These are phyloP conservation scores for Syncephalastrum contaminatum DNA, from an alignment of 371 early-diverging fungal species.

Conservation along the genomic window DNA sequence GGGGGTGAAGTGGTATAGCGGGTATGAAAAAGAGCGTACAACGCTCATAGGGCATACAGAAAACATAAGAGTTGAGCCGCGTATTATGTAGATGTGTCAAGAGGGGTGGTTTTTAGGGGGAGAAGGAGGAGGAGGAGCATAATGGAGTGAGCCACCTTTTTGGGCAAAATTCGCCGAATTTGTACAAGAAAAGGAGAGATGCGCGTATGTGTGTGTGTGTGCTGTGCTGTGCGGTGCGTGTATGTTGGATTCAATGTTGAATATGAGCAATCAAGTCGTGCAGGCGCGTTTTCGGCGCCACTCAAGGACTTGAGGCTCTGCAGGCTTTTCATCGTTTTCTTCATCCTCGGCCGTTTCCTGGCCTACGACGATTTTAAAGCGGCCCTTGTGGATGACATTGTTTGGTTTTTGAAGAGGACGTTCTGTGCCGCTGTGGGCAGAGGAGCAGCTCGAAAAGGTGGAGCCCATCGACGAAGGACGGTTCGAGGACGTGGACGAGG, in stretches of 20 bases:
- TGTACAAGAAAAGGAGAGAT: slow-evolving; percentile 7
- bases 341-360: slow-evolving; percentile 23
- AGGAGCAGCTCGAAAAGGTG: slow-evolving; percentile 1
- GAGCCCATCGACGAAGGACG: not conserved
- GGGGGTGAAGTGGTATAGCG: no score
- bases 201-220: not conserved
- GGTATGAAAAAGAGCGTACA: slow-evolving; percentile 9
- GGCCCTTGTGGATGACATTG: slow-evolving; percentile 30
- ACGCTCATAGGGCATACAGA: slow-evolving; percentile 9
- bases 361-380: slow-evolving; percentile 23
- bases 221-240: no score
- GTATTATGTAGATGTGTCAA: no score
- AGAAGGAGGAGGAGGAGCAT: slow-evolving; percentile 1
- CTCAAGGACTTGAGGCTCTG: slow-evolving; percentile 28
- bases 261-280: slow-evolving; percentile 9
- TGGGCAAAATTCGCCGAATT: slow-evolving; percentile 13
- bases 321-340: slow-evolving; percentile 21
- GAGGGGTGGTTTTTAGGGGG: no score
- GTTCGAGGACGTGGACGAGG: slow-evolving; percentile 10
- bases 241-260: no score
- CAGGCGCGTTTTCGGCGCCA: slow-evolving; percentile 47
- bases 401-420: slow-evolving; percentile 9
- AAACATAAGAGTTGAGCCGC: not conserved
- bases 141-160: slow-evolving; percentile 5
- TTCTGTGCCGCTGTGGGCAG: not conserved